Base-by-base conservation (phyloP, 345 rosid genomes). In the Salix brachista region DNA sequence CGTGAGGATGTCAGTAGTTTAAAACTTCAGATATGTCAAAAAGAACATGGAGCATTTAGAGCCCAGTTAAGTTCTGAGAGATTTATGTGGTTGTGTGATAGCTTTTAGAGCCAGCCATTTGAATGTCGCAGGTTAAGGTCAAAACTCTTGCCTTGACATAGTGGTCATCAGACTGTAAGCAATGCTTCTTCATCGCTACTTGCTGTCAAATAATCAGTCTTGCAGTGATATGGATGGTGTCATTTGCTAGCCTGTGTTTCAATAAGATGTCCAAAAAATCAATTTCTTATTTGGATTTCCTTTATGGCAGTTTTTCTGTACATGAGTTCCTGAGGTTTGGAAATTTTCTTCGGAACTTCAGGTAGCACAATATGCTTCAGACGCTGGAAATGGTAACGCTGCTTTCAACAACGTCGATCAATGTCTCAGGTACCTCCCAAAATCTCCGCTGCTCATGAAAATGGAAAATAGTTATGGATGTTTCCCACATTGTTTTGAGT, bases 301-400 rank as follows among this genome's bases (percentile, higher is more conserved):
- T 80, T 79, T 68, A 69, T 80, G 79, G 86, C 83, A 83, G 85
- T 78, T 77, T 77, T 82, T 77, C 80, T 71, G 79, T 81, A 36
- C 77, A 66, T 78, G 82, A 76, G 68, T 83, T 74, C 65, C 78
- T 85, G 85, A 86, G 65, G 70, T 81, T 87, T 69, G 82, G 80
- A 77, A 78, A 77, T 77, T 86, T 82, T 81, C 78, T 81, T 82
- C 70, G 72, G 69, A 84, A 82, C 83, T 83, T 82, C 83, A 92
- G 97, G 97, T 90, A 37, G 99, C 97, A 54, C 96, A 90, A 54
- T 92, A 94, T 70, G 96, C 97, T 82, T 91, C 92, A 42, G 97
- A 92, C 76, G 86, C 86, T 77, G 95, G 94, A 48, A 86, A 88
- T 67, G 91, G 94, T 50, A 75, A 87, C 71, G 77, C 86, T 50